Conservation (phyloP, 2,329 filamentous ascomycete genomes). For the Aspergillus fumigatus region DNA sequence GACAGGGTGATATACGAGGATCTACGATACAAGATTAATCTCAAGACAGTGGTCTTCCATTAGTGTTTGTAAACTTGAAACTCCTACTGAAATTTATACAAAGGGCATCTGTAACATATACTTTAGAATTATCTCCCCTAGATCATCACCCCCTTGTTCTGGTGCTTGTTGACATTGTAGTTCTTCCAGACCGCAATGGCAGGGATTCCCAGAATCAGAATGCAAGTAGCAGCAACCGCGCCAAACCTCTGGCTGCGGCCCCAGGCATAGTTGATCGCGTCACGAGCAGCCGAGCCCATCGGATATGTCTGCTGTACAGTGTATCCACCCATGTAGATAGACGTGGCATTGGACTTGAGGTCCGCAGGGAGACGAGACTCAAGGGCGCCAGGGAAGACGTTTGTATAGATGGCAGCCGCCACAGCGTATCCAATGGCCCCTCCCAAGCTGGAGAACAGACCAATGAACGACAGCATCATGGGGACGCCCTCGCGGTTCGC, state of each 20-base stretch:
- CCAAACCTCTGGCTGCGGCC: slow-evolving; percentile 35
- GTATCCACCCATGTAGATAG: slow-evolving; percentile 26
- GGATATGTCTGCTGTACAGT: slow-evolving; percentile 25
- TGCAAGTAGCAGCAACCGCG: slow-evolving; percentile 31
- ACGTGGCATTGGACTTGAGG: slow-evolving; percentile 13
- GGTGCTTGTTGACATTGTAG: slow-evolving; percentile 35
- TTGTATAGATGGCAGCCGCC: slow-evolving; percentile 51
- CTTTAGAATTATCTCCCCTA: slow-evolving; percentile 1
- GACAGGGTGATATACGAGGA: too few relatives aligned
- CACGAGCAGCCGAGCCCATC: slow-evolving; percentile 24
- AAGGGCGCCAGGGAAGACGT: slow-evolving; percentile 50
- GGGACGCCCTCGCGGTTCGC: slow-evolving; percentile 53
- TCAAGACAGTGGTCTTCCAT: too few relatives aligned
- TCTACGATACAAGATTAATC: too few relatives aligned
- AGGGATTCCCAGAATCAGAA: slow-evolving; percentile 31
- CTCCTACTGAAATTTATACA: neutral
- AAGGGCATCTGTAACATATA: neutral
- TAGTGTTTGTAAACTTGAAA: neutral
- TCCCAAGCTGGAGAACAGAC: slow-evolving; percentile 32
- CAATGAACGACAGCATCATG: slow-evolving; percentile 36
- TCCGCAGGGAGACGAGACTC: slow-evolving; percentile 40
- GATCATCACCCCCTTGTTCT: slow-evolving; percentile 35
- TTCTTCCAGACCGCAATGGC: slow-evolving; percentile 37
- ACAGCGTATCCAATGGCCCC: slow-evolving; percentile 32
- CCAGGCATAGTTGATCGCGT: slow-evolving; percentile 37